Conservation (phyloP, 2,329 filamentous ascomycete species). For the Gliomastix tumulicola region DNA sequence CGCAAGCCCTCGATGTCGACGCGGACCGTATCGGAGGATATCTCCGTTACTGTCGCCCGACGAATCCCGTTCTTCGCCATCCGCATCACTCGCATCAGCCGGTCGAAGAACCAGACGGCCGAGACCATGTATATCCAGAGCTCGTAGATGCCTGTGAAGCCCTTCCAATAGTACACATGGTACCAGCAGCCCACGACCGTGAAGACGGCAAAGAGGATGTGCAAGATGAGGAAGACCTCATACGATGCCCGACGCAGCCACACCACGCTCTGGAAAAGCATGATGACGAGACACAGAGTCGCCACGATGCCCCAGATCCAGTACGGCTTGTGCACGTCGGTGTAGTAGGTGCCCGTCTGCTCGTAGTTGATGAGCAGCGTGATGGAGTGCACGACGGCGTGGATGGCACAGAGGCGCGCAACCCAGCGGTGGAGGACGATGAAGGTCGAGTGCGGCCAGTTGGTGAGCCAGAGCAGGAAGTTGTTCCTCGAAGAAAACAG, state of each 20-base stretch:
- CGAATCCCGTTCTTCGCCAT: slow-evolving; percentile 27
- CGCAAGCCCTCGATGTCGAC: slow-evolving; percentile 31
- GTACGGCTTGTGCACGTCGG: slow-evolving; percentile 17
- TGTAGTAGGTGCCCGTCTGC: slow-evolving; percentile 14
- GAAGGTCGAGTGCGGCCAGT: slow-evolving; percentile 37
- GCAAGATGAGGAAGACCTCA: slow-evolving; percentile 32
- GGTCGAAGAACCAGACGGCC: slow-evolving; percentile 30
- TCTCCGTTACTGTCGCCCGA: slow-evolving; percentile 24
- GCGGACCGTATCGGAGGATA: slow-evolving; percentile 23
- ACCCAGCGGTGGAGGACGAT: slow-evolving; percentile 39
- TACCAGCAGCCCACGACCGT: slow-evolving; percentile 30
- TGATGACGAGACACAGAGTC: slow-evolving; percentile 18
- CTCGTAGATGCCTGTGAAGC: slow-evolving; percentile 26
- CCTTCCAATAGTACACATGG: slow-evolving; percentile 19
- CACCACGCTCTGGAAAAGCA: slow-evolving; percentile 18
- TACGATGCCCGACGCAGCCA: slow-evolving; percentile 23
- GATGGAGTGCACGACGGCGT: slow-evolving; percentile 39
- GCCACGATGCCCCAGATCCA: slow-evolving; percentile 34
- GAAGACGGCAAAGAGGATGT: slow-evolving; percentile 29
- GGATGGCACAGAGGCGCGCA: slow-evolving; percentile 32
- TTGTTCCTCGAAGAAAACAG: slow-evolving; percentile 40
- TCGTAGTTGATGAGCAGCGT: slow-evolving; percentile 23
- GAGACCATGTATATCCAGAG: slow-evolving; percentile 25
- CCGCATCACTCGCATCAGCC: slow-evolving; percentile 28
- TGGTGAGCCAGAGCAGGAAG: slow-evolving; percentile 36